phyloP scores from a whole-genome alignment of 129 eudicot species.

The Calendula officinalis region DNA sequence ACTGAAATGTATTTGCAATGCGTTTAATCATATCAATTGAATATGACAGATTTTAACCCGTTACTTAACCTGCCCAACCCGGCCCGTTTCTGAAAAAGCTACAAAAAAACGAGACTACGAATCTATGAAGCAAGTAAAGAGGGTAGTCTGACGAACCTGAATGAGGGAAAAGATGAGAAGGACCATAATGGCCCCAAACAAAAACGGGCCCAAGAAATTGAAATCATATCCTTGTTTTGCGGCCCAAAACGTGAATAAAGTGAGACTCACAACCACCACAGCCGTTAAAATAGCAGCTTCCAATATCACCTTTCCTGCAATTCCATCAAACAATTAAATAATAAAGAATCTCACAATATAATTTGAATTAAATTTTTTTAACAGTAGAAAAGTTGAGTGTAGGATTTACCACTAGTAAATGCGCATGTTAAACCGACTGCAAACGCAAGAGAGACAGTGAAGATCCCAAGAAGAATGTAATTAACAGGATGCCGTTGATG shows the following conservation, averaged over 20 bases:
- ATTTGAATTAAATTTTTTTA: no score
- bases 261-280: constrained; percentile 69
- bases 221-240: constrained; percentile 81
- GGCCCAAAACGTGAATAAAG: constrained; percentile 84
- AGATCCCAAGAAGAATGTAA: constrained; percentile 58
- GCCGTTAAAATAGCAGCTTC: constrained; percentile 69
- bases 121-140: background rate
- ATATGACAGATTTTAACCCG: background rate
- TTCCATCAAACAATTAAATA: background rate
- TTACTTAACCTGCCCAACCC: background rate
- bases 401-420: constrained; percentile 64
- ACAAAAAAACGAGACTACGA: background rate
- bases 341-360: no score
- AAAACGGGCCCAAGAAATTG: constrained; percentile 78
- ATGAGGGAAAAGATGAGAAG: constrained; percentile 55
- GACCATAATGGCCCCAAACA: constrained; percentile 67
- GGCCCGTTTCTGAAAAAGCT: background rate
- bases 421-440: constrained; percentile 75
- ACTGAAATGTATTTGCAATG: no score
- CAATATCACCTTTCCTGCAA: constrained; percentile 69
- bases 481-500: constrained; percentile 75
- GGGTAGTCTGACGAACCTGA: constrained; percentile 47
- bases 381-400: background rate
- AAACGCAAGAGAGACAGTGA: constrained; percentile 62
- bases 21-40: no score